Percentiles rank a stretch among this genome's conserved stretches.
phyloP scores from a whole-genome alignment of 495 filamentous ascomycete species.

The Trichoderma virens region DNA sequence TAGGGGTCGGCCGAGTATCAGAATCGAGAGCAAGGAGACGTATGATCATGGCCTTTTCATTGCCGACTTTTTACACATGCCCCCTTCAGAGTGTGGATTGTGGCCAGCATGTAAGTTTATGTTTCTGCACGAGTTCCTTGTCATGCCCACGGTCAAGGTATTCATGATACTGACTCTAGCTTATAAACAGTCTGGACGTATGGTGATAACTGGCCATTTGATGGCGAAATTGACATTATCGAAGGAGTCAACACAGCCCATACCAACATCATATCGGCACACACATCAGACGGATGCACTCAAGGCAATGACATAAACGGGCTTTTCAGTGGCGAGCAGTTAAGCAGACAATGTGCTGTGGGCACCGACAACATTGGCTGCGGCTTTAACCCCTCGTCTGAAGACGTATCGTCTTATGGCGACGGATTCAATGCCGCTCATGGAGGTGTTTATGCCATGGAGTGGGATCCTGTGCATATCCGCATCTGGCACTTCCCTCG shows the following conservation, averaged over 20 bases:
- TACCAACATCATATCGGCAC: conserved; percentile 8
- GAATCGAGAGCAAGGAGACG: conserved; percentile 56
- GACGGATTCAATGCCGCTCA: conserved; percentile 10
- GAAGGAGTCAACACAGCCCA: conserved; percentile 42
- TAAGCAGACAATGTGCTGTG: conserved; percentile 1
- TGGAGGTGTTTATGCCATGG: conserved; percentile 45
- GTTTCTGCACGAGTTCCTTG: too few species aligned
- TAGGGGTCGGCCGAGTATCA: conserved; percentile 57
- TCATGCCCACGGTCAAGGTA: too few species aligned
- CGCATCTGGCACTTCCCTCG: conserved; percentile 69
- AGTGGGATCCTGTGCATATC: conserved; percentile 58
- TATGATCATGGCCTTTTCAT: conserved; percentile 68
- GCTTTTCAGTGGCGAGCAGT: background rate
- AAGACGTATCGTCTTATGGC: background rate
- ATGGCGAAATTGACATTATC: conserved; percentile 86
- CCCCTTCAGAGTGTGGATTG: conserved; percentile 52
- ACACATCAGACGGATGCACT: conserved; percentile 1
- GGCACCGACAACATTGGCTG: conserved; percentile 8
- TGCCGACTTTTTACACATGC: conserved; percentile 65
- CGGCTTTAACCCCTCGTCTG: background rate
- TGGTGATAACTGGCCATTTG: conserved; percentile 64
- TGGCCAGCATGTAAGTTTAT: conserved; percentile 41
- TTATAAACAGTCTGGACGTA: conserved; percentile 49
- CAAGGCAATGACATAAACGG: background rate
- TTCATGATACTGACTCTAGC: background rate